Evolutionary conservation across 805 yeast genomes (phyloP), one percentile per base, ranked within the genome.

Genomic region (Dipodascopsis tothii): DNA sequence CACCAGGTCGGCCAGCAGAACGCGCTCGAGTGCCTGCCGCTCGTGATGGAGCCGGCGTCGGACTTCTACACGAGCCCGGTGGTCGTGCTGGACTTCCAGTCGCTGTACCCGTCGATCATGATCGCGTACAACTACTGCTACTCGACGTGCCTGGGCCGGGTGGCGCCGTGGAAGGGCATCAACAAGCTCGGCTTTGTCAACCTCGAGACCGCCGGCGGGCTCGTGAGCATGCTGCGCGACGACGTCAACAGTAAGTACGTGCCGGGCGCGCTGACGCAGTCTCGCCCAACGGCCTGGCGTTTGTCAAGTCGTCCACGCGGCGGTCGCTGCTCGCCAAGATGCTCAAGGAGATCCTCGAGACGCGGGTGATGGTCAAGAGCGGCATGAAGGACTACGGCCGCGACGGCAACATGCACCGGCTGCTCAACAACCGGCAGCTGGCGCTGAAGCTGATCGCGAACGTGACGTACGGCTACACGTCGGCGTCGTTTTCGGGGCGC

Each of bases 381-480:
- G 83, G 92, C 0, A 82, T 87, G 81, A 72, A 72, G 18, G 43
- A 52, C 27, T 49, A 58, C 3, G 66, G 65, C 18, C 46, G 46
- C 6, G 53, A 56, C 21, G 51, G 48, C 5, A 47, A 56, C 1
- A 57, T 57, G 30, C 68, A 68, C 25, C 73, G 75, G 43, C 63
- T 83, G 3, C 75, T 82, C 57, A 75, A 84, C 56, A 81, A 83
- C 45, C 69, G 90, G 43, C 98, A 92, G 55, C 60, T 84, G 33
- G 97, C 96, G 0, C 66, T 92, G 50, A 92, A 92, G 58, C 67
- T 90, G 38, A 80, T 87, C 35, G 96, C 98, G 0, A 88, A 87
- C 61, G 98, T 92, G 5, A 90, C 96, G 0, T 92, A 92, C 65
- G 98, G 98, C 0, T 92, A 92, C 59, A 74, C 96, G 0, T 82